Conservation (phyloP, 202 grass and related monocot species). For the Hordeum pubiflorum region DNA sequence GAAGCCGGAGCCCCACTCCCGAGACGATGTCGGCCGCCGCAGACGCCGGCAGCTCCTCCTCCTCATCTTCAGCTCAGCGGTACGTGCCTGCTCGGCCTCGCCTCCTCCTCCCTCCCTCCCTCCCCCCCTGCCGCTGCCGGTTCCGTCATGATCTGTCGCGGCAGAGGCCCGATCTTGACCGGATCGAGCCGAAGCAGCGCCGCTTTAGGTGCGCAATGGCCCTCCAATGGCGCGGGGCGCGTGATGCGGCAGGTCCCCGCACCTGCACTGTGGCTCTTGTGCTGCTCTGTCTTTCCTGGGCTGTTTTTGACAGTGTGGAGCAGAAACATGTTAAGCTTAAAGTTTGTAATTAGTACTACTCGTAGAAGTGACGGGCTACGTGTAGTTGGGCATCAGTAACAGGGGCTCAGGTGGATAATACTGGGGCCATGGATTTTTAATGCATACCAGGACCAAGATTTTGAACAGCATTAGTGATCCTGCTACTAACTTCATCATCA, state of each 20-base stretch:
- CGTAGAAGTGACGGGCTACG: no score
- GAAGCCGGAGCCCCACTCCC: background rate
- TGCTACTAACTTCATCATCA: background rate
- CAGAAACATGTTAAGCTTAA: background rate
- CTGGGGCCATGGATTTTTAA: background rate
- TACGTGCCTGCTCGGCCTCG: background rate
- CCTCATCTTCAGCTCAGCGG: background rate
- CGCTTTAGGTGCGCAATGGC: fast-evolving
- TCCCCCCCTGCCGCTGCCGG: no score
- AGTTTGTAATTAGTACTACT: no score
- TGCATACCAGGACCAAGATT: background rate
- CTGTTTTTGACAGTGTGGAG: background rate
- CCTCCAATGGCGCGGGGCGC: background rate
- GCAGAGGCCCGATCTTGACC: background rate
- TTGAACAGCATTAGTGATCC: background rate
- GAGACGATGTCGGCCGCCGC: background rate
- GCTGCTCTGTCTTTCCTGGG: no score
- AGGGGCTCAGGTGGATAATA: no score
- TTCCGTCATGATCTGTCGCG: background rate
- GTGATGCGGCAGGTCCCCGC: no score
- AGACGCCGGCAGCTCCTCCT: no score
- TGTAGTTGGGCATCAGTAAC: no score
- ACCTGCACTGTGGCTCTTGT: no score
- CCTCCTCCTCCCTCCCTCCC: no score
- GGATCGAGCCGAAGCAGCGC: background rate